Evolutionary conservation across 2,329 filamentous ascomycete genomes (phyloP).

Genomic region (Fusarium circinatum): DNA sequence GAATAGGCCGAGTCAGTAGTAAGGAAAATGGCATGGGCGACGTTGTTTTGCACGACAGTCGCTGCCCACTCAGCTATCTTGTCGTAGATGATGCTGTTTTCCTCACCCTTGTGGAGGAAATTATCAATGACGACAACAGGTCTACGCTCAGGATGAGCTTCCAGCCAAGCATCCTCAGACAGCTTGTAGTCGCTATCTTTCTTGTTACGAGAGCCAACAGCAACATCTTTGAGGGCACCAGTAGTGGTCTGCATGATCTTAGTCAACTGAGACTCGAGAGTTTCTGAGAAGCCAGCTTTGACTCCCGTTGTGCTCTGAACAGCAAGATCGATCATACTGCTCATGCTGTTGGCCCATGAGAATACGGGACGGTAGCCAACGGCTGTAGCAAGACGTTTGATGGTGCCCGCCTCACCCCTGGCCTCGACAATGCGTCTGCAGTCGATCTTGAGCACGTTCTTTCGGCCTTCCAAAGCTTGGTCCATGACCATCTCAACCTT

Average conservation of each 20-base stretch:
- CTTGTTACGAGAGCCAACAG: conserved; percentile 75
- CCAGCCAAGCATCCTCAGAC: conserved; percentile 86
- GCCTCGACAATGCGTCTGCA: conserved; percentile 95
- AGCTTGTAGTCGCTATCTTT: conserved; percentile 77
- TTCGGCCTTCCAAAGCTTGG: conserved; percentile 79
- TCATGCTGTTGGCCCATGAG: conserved; percentile 95
- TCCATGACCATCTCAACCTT: conserved; percentile 90
- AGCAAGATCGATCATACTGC: conserved; percentile 90
- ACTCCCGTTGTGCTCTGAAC: conserved; percentile 94
- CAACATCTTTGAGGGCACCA: conserved; percentile 80
- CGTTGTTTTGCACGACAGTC: conserved; percentile 82
- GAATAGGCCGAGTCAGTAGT: conserved; percentile 90
- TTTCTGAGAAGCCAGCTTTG: conserved; percentile 94
- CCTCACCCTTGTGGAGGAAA: conserved; percentile 82
- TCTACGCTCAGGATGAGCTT: conserved; percentile 85
- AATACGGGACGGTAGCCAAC: conserved; percentile 95
- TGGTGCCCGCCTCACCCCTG: conserved; percentile 85
- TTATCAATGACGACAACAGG: conserved; percentile 92
- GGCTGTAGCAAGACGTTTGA: conserved; percentile 80
- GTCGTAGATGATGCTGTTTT: conserved; percentile 73
- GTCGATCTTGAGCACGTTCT: conserved; percentile 85
- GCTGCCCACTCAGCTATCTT: conserved; percentile 92
- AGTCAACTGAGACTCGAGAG: conserved; percentile 84
- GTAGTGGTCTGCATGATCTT: conserved; percentile 91
- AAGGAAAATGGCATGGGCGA: conserved; percentile 94